phyloP scores from a whole-genome alignment of 2,329 filamentous ascomycete species.

The Aspergillus piperis region DNA sequence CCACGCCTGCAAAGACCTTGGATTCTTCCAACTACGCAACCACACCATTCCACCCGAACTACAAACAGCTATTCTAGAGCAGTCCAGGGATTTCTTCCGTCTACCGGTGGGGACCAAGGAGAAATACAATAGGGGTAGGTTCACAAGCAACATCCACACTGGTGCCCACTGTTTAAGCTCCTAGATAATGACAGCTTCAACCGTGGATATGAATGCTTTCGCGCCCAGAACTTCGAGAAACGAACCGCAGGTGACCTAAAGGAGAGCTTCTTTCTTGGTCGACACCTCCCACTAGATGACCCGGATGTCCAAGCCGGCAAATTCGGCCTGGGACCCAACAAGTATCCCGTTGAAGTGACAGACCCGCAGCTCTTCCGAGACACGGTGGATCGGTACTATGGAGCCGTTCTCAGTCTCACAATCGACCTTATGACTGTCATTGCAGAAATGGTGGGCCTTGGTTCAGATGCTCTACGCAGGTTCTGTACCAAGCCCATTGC shows the following conservation, averaged over 20 bases:
- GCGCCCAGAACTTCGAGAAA: constrained; percentile 30
- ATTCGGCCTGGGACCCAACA: constrained; percentile 29
- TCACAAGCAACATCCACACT: not conserved
- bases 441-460: constrained; percentile 20
- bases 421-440: constrained; percentile 21
- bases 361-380: constrained; percentile 12
- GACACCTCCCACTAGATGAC: constrained; percentile 22
- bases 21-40: constrained; percentile 56
- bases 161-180: not conserved
- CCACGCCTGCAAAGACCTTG: constrained; percentile 47
- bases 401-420: constrained; percentile 17
- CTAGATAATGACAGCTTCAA: constrained; percentile 5
- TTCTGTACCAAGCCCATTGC: constrained; percentile 29
- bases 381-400: constrained; percentile 14
- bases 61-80: constrained; percentile 46
- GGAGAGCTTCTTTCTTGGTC: constrained; percentile 32
- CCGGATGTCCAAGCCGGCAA: constrained; percentile 19
- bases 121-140: constrained; percentile 24
- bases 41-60: constrained; percentile 48
- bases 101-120: constrained; percentile 35
- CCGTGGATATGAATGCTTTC: constrained; percentile 30
- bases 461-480: constrained; percentile 18
- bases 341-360: constrained; percentile 8
- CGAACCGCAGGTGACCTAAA: constrained; percentile 29
- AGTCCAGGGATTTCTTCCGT: constrained; percentile 52